A percentile compares a stretch with the other conserved stretches of the same genome.
Evolutionary conservation across 2,329 filamentous ascomycete species (phyloP).

Genomic region (Aschersonia sp.): DNA sequence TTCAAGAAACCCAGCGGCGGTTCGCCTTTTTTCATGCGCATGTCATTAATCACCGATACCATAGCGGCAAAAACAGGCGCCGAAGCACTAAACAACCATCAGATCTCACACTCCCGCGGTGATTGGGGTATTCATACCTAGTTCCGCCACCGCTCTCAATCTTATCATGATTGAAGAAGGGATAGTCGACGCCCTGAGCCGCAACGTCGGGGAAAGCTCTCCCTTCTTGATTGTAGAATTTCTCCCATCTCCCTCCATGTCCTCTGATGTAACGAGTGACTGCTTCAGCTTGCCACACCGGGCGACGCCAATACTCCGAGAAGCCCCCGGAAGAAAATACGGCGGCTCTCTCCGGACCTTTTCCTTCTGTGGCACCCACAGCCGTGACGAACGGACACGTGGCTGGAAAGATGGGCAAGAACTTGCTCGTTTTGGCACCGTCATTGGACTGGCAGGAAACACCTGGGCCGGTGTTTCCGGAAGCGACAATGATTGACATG

Average conservation of each 20-base stretch:
- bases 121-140: conserved; percentile 10
- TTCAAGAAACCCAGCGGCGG: conserved; percentile 44
- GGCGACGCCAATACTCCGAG: conserved; percentile 29
- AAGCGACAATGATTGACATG: conserved; percentile 49
- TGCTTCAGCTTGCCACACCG: conserved; percentile 29
- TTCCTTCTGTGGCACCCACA: conserved; percentile 41
- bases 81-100: conserved; percentile 28
- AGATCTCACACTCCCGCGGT: not conserved
- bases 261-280: conserved; percentile 27
- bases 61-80: conserved; percentile 48
- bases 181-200: conserved; percentile 29
- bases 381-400: conserved; percentile 46
- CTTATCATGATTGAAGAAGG: conserved; percentile 16
- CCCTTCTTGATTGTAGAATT: conserved; percentile 29
- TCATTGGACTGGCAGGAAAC: conserved; percentile 21
- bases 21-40: conserved; percentile 38
- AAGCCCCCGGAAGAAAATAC: conserved; percentile 38
- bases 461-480: conserved; percentile 37
- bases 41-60: conserved; percentile 49
- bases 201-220: conserved; percentile 48
- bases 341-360: conserved; percentile 35
- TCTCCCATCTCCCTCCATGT: conserved; percentile 32
- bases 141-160: conserved; percentile 15
- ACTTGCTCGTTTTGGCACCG: conserved; percentile 16
- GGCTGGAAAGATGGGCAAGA: conserved; percentile 19